phyloP scores from a whole-genome alignment of 148 eudicot species.

The Vaccinium vitisidaea region DNA sequence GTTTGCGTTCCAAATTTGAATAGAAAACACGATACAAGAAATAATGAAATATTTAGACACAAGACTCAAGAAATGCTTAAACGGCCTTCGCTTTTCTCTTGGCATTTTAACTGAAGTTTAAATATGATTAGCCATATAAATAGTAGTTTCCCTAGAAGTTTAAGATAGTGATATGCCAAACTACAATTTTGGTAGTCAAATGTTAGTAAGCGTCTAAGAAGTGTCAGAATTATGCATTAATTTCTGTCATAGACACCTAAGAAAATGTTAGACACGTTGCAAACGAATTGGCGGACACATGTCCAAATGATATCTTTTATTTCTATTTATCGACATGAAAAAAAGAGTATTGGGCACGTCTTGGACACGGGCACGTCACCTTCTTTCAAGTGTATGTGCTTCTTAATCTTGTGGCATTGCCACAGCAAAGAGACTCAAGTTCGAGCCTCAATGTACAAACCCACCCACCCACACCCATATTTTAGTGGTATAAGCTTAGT shows the following conservation, averaged over 20 bases:
- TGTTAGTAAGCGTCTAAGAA: not conserved
- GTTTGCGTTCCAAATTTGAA: not conserved
- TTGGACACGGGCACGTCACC: not conserved
- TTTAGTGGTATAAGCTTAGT: not conserved
- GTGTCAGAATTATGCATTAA: not conserved
- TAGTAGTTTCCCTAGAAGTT: not conserved
- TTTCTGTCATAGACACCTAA: not conserved
- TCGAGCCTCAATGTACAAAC: not conserved
- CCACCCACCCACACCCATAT: not conserved
- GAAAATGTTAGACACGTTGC: not conserved
- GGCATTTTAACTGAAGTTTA: not conserved
- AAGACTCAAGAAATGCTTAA: not conserved
- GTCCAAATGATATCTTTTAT: not conserved
- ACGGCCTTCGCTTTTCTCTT: not conserved
- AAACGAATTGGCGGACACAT: not conserved
- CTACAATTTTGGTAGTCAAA: not conserved
- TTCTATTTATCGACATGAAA: not conserved
- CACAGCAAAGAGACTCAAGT: not conserved
- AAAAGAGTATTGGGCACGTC: not conserved
- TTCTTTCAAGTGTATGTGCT: not conserved
- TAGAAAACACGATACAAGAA: not conserved
- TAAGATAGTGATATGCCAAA: not conserved
- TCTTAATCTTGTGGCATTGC: not conserved
- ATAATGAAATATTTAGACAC: not conserved
- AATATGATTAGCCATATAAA: not conserved